A percentile compares a stretch with the other conserved stretches of the same genome.
phyloP scores from a whole-genome alignment of 208 protist species.

The Phytomonas francai region DNA sequence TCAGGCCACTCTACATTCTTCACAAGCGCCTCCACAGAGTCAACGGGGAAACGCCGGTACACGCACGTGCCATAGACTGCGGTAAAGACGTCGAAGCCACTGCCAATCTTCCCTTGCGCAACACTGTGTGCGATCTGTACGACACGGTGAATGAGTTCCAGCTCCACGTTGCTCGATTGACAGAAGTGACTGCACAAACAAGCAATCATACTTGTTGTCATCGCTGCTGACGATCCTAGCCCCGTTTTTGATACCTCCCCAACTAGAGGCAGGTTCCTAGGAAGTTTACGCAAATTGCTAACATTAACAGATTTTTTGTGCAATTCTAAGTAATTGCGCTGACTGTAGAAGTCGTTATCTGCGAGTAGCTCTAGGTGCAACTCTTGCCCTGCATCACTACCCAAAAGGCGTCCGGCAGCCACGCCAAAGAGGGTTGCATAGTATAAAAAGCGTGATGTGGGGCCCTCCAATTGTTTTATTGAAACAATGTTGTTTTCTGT shows the following conservation, averaged over 20 bases:
- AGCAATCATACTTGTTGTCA: slow-evolving; percentile 90
- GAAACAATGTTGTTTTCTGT: slow-evolving; percentile 19
- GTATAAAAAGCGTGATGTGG: slow-evolving; percentile 52
- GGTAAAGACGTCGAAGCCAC: slow-evolving; percentile 95
- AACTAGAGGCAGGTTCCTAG: slow-evolving; percentile 55
- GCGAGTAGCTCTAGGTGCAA: slow-evolving; percentile 62
- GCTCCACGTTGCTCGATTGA: slow-evolving; percentile 3
- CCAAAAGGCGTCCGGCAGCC: slow-evolving; percentile 22
- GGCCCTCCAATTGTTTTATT: slow-evolving; percentile 51
- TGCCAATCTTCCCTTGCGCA: slow-evolving; percentile 95
- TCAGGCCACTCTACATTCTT: slow-evolving; percentile 21
- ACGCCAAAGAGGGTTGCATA: slow-evolving; percentile 68
- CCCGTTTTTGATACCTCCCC: slow-evolving; percentile 92
- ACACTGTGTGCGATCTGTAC: slow-evolving; percentile 92
- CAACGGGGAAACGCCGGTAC: slow-evolving; percentile 85
- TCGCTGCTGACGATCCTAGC: slow-evolving; percentile 89
- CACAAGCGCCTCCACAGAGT: slow-evolving; percentile 52
- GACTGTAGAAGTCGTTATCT: slow-evolving; percentile 92
- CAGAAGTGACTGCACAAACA: slow-evolving; percentile 63
- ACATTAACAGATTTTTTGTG: slow-evolving; percentile 37
- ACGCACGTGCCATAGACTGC: slow-evolving; percentile 90
- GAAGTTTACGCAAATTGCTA: slow-evolving; percentile 51
- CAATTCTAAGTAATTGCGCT: slow-evolving; percentile 74
- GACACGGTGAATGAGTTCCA: slow-evolving; percentile 84
- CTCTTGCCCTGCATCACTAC: slow-evolving; percentile 11